Evolutionary conservation across 129 eudicot species (phyloP).

Genomic region (Chrysanthemum lavandulifolium): DNA sequence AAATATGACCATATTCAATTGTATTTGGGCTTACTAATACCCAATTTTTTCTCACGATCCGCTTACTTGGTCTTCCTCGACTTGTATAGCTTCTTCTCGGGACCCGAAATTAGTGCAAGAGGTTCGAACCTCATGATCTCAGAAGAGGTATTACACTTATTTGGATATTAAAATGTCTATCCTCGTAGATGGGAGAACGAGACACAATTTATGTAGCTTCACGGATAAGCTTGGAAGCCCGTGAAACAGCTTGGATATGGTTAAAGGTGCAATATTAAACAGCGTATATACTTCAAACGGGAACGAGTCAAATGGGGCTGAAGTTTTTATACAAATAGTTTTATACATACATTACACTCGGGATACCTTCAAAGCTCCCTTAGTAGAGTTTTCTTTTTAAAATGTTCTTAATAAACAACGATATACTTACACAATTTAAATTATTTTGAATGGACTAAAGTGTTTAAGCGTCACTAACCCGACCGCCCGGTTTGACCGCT

Average conservation of each 20-base stretch:
- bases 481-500: too few species aligned
- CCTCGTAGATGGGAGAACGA: conserved; percentile 44
- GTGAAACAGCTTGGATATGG: too few species aligned
- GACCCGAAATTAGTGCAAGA: conserved; percentile 41
- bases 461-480: too few species aligned
- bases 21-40: background rate
- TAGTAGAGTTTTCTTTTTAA: too few species aligned
- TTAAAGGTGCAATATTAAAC: conserved; percentile 48
- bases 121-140: conserved; percentile 43
- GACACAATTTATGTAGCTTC: conserved; percentile 36
- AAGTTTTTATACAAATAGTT: background rate
- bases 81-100: conserved; percentile 41
- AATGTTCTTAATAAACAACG: too few species aligned
- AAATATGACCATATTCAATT: background rate
- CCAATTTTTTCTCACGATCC: conserved; percentile 3
- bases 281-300: background rate
- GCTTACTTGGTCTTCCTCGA: conserved; percentile 15
- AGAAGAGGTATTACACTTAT: conserved; percentile 32
- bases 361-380: too few species aligned
- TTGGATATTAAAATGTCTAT: background rate
- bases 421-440: too few species aligned
- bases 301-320: background rate
- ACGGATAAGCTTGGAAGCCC: conserved; percentile 39
- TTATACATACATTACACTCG: too few species aligned
- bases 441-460: too few species aligned